Conservation (phyloP, 83 land plant genomes). For the Diphasiastrum complanatum region DNA sequence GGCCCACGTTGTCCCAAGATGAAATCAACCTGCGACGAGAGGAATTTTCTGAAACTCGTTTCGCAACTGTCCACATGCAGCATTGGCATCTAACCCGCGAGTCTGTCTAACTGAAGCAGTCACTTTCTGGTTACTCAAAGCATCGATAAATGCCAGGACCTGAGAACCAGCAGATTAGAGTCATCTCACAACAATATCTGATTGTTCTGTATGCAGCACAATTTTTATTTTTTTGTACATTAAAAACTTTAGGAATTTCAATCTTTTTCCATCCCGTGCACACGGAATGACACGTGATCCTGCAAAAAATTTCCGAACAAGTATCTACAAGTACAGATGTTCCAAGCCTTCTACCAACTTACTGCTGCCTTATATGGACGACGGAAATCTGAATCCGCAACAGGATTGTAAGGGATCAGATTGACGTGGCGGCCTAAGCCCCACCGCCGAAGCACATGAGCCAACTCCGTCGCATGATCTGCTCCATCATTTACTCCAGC, state of each 20-base stretch:
- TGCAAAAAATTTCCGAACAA: neutral
- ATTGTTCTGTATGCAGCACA: neutral
- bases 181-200: neutral
- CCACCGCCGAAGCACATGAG: slow-evolving; percentile 66
- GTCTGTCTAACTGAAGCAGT: slow-evolving; percentile 72
- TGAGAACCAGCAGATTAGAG: slow-evolving; percentile 19
- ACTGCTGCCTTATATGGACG: slow-evolving; percentile 74
- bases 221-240: neutral
- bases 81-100: slow-evolving; percentile 89
- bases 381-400: slow-evolving; percentile 73
- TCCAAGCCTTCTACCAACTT: no score
- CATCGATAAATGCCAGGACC: slow-evolving; percentile 62
- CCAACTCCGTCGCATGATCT: slow-evolving; percentile 80
- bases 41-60: slow-evolving; percentile 82
- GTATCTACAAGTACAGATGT: neutral
- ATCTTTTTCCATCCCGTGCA: neutral
- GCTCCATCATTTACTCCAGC: slow-evolving; percentile 84
- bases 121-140: slow-evolving; percentile 56
- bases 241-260: no score
- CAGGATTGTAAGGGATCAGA: slow-evolving; percentile 83
- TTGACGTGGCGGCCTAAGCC: slow-evolving; percentile 82
- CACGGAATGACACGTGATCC: neutral
- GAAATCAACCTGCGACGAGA: slow-evolving; percentile 9
- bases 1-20: neutral
- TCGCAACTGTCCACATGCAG: slow-evolving; percentile 92